Evolutionary conservation across 2,329 filamentous ascomycete genomes (phyloP), one percentile per base, ranked within the genome.

Genomic region (Fusarium sp.): DNA sequence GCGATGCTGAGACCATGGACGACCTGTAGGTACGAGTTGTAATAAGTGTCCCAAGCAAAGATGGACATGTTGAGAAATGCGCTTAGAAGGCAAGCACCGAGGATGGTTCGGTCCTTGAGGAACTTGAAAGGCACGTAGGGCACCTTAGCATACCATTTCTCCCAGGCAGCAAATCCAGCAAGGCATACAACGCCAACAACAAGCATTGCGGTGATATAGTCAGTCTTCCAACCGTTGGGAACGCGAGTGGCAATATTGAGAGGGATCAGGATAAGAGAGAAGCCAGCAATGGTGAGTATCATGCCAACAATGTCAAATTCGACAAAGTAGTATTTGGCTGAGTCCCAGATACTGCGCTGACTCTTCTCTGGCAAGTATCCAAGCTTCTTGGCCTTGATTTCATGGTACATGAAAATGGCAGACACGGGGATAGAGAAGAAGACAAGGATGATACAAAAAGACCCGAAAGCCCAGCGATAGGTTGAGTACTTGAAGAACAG

Each of bases 391-490:
- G 90, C 90, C 78, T 89, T 89, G 47, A 81, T 81, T 63, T 89
- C 86, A 75, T 90, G 89, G 75, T 84, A 80, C 61, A 87, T 81
- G 70, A 92, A 83, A 22, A 91, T 81, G 26, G 84, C 77, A 38
- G 88, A 86, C 30, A 93, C 83, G 0, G 91, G 91, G 30, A 89
- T 72, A 54, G 87, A 87, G 57, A 91, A 86, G 44, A 88, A 82
- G 30, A 91, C 90, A 10, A 90, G 82, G 66, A 92, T 86, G 72
- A 93, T 90, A 42, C 87, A 85, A 81, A 91, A 93, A 66, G 86
- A 86, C 44, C 90, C 91, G 75, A 90, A 92, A 14, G 75, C 76
- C 74, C 75, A 77, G 4, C 73, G 71, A 54, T 75, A 77, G 41
- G 74, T 76, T 10, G 67, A 73, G 62, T 78, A 60, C 54, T 68